Base-by-base conservation (phyloP, 1,284 basidiomycete species). In the Cystobasidium slooffiae region DNA sequence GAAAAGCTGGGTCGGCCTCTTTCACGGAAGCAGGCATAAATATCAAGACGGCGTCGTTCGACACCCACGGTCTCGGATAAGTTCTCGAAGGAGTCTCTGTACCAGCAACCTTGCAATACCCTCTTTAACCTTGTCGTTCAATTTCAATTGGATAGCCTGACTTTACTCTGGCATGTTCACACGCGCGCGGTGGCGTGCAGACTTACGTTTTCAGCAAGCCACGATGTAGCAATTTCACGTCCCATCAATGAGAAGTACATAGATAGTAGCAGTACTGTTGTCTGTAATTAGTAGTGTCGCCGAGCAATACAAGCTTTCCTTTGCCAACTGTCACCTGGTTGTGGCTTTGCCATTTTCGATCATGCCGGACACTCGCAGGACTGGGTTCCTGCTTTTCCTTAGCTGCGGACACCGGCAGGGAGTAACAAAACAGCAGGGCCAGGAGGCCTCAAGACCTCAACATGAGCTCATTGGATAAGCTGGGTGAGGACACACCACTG, bases 401-500 rank as follows among this genome's bases (percentile, higher is more conserved):
- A 49, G 6, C 46, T 49, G 46, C 6, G 6, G 46, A 6, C 14
- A 6, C 1, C 12, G 14, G n/a, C 3, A 49, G 46, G n/a, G 46
- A 49, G 46, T 49, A 49, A n/a, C 14, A 2, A 24, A 7, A 1
- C 55, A 18, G 12, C 44, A 49, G n/a, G 41, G 59, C 58, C 20
- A 61, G 49, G 51, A 24, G 12, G 24, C 20, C 9, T 9, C 10
- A 31, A 1, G 20, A 31, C 24, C 31, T 65, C 59, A 65, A 18
- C 18, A 73, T 73, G 70, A 73, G 70, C 63, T 73, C 70, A 3
- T 63, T 73, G 20, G 70, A 73, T 63, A 73, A 73, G 63, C 62
- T 73, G 12, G 70, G 70, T 73, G 52, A 4, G 68, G n/a, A 8
- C 24, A 5, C 5, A 18, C 46, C 6, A 37, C 53, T 14, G 14